These are phyloP conservation scores for Wallemia mellicola DNA, from an alignment of 1,284 basidiomycete species.

Conservation along the genomic window DNA sequence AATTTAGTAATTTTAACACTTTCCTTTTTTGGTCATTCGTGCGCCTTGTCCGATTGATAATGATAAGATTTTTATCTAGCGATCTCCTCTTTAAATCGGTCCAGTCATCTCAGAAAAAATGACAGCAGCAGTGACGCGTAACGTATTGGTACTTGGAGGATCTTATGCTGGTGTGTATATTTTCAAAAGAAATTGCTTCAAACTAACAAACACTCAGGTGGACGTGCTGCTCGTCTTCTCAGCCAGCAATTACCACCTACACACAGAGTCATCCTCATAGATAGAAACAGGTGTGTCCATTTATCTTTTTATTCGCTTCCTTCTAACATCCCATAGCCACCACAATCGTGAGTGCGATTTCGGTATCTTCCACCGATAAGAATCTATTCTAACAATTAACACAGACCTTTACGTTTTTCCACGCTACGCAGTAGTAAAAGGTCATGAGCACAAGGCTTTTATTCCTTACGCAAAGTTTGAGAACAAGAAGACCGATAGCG, in stretches of 20 bases:
- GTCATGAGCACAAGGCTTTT: slow-evolving; percentile 23
- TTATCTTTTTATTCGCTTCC: no score
- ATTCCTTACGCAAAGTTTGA: slow-evolving; percentile 22
- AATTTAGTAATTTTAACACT: neutral
- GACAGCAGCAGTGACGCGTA: slow-evolving; percentile 13
- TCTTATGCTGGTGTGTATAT: slow-evolving; percentile 24
- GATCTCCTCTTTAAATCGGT: no score
- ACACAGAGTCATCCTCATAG: slow-evolving; percentile 37
- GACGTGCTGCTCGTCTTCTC: slow-evolving; percentile 27
- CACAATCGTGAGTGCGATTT: no score
- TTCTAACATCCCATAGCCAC: no score
- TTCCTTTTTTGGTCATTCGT: neutral
- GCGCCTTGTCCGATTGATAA: neutral
- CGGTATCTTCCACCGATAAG: no score
- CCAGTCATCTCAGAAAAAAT: no score
- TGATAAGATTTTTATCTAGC: neutral
- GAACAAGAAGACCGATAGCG: slow-evolving; percentile 1
- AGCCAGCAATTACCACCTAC: slow-evolving; percentile 25
- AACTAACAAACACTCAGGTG: slow-evolving; percentile 12
- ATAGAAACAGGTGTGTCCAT: no score
- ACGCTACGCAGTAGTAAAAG: slow-evolving; percentile 17
- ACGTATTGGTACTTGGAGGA: slow-evolving; percentile 29
- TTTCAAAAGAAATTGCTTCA: slow-evolving; percentile 4
- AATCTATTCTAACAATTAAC: no score
- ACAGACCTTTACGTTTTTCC: slow-evolving; percentile 22